These are phyloP conservation scores for Biancaea sappan DNA, from an alignment of 306 rosid genomes.

Conservation along the genomic window DNA sequence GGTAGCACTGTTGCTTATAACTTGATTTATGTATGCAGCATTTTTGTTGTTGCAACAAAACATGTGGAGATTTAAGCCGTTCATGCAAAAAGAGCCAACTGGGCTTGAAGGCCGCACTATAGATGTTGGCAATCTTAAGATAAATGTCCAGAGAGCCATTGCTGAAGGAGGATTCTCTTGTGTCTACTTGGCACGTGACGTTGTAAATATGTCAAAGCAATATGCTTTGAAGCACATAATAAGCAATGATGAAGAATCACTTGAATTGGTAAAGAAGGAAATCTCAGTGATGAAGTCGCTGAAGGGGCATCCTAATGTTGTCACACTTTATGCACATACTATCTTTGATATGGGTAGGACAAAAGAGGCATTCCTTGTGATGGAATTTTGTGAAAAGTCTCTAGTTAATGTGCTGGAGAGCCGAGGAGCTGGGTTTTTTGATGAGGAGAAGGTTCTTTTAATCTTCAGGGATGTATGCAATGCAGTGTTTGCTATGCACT, in stretches of 20 bases:
- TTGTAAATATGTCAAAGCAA: slow-evolving; percentile 74
- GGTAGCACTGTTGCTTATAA: slow-evolving; percentile 15
- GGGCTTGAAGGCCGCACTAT: slow-evolving; percentile 93
- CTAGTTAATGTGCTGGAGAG: slow-evolving; percentile 87
- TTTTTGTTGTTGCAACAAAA: slow-evolving; percentile 29
- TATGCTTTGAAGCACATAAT: slow-evolving; percentile 96
- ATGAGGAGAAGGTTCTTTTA: slow-evolving; percentile 76
- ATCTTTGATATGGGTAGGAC: slow-evolving; percentile 92
- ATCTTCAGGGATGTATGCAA: slow-evolving; percentile 92
- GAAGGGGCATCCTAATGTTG: slow-evolving; percentile 87
- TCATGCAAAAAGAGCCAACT: slow-evolving; percentile 77
- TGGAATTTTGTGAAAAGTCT: slow-evolving; percentile 94
- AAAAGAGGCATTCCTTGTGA: slow-evolving; percentile 89
- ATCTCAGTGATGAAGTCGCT: slow-evolving; percentile 78
- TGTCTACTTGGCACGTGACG: slow-evolving; percentile 92
- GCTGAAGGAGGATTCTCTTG: slow-evolving; percentile 99
- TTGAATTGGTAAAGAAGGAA: slow-evolving; percentile 84
- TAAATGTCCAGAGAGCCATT: slow-evolving; percentile 71
- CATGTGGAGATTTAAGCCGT: slow-evolving; percentile 98
- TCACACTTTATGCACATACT: slow-evolving; percentile 76
- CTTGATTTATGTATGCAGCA: slow-evolving; percentile 38
- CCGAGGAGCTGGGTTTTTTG: slow-evolving; percentile 85
- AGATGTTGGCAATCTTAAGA: slow-evolving; percentile 86
- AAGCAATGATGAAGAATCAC: slow-evolving; percentile 87
- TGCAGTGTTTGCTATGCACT: slow-evolving; percentile 95